Evolutionary conservation across 306 rosid species (phyloP).

Genomic region (Crotalaria pallida): DNA sequence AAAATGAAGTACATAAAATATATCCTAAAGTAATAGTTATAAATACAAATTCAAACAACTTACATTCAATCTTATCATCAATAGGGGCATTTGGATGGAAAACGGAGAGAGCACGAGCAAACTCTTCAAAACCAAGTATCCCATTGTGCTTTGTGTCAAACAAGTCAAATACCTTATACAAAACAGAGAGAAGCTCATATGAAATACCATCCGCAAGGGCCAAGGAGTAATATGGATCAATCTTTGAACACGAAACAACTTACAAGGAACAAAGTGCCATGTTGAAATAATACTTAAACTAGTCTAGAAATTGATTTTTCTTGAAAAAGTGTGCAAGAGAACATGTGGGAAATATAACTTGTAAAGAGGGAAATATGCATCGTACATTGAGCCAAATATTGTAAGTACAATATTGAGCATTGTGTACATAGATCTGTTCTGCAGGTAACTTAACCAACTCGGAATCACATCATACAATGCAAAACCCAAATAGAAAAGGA

Average conservation of each 20-base stretch:
- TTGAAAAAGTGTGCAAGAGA: neutral
- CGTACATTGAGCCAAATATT: neutral
- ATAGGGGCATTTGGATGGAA: slow-evolving; percentile 97
- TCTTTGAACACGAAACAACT: neutral
- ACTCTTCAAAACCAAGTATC: slow-evolving; percentile 94
- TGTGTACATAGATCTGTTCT: neutral
- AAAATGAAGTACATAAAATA: neutral
- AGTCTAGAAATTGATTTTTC: neutral
- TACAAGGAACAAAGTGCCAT: neutral
- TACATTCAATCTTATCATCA: slow-evolving; percentile 94
- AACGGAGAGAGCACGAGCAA: slow-evolving; percentile 93
- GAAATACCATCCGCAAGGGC: slow-evolving; percentile 12
- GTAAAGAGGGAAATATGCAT: neutral
- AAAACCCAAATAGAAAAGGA: neutral
- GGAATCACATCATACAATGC: neutral
- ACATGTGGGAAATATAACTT: neutral
- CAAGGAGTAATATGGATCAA: slow-evolving; percentile 6
- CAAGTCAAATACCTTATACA: slow-evolving; percentile 72
- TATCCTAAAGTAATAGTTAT: neutral
- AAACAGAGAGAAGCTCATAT: slow-evolving; percentile 11
- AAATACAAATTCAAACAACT: slow-evolving; percentile 5
- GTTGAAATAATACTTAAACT: neutral
- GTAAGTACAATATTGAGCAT: neutral
- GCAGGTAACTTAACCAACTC: neutral
- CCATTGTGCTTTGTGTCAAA: slow-evolving; percentile 99